Evolutionary conservation across 352 stramenopile species (phyloP).

Genomic region (Pythium aristosporum): DNA sequence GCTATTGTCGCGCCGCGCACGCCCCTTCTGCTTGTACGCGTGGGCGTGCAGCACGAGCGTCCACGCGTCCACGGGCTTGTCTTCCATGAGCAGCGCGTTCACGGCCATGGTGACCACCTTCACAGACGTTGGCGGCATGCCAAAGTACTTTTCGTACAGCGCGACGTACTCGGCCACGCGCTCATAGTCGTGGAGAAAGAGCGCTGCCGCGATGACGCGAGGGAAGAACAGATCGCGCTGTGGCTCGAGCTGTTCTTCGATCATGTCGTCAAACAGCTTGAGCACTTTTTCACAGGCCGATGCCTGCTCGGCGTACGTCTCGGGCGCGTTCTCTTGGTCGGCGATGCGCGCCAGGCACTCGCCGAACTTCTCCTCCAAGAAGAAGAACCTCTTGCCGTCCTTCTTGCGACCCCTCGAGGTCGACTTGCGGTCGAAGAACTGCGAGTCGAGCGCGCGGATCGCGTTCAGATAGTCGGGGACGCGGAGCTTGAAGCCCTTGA

Average conservation of each 20-base stretch:
- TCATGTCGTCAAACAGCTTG: slow-evolving; percentile 63
- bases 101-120: slow-evolving; percentile 48
- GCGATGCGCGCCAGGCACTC: slow-evolving; percentile 42
- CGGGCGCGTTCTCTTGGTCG: slow-evolving; percentile 43
- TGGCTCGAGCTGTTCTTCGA: slow-evolving; percentile 20
- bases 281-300: slow-evolving; percentile 21
- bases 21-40: slow-evolving; percentile 22
- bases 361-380: slow-evolving; percentile 42
- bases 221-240: slow-evolving; percentile 31
- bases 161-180: slow-evolving; percentile 41
- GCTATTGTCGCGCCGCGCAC: background rate
- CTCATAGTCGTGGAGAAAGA: slow-evolving; percentile 53
- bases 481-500: slow-evolving; percentile 67
- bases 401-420: no score
- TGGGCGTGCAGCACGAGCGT: slow-evolving; percentile 34
- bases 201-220: slow-evolving; percentile 49
- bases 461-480: slow-evolving; percentile 49
- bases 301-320: slow-evolving; percentile 26
- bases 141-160: slow-evolving; percentile 25
- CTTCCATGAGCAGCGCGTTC: slow-evolving; percentile 53
- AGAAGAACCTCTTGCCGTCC: background rate
- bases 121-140: background rate
- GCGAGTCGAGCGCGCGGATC: slow-evolving; percentile 45
- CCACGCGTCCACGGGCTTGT: slow-evolving; percentile 43
- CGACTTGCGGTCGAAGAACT: slow-evolving; percentile 34